Percentiles rank a stretch among this genome's conserved stretches.
phyloP scores from a whole-genome alignment of 164 flowering plant genomes.

The Vitis rupestris region DNA sequence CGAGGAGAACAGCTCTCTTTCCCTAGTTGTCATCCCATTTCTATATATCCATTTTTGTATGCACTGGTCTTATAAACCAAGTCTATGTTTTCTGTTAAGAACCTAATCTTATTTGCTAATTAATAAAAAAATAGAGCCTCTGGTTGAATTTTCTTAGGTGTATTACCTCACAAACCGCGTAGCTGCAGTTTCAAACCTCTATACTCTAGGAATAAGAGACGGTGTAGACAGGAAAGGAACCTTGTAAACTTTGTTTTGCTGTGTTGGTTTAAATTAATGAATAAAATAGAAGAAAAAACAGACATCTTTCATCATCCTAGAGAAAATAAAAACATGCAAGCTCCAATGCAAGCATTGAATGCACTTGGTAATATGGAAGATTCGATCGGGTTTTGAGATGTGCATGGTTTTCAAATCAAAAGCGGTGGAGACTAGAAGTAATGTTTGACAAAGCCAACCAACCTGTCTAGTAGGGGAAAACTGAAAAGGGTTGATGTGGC shows the following conservation, averaged over 20 bases:
- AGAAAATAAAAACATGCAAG: conserved; percentile 39
- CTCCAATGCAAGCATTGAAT: conserved; percentile 50
- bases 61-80: conserved; percentile 19
- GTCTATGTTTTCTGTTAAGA: conserved; percentile 11
- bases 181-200: conserved; percentile 8
- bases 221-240: conserved; percentile 20
- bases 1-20: conserved; percentile 50
- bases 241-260: conserved; percentile 23
- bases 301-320: conserved; percentile 52
- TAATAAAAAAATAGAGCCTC: conserved; percentile 13
- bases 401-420: conserved; percentile 26
- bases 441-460: conserved; percentile 22
- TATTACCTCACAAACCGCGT: conserved; percentile 27
- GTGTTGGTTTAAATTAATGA: conserved; percentile 21
- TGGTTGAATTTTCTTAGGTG: conserved; percentile 12
- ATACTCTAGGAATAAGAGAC: conserved; percentile 3
- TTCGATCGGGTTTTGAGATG: conserved; percentile 41
- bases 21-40: conserved; percentile 32
- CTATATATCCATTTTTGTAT: neutral
- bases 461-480: neutral
- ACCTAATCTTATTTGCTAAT: neutral
- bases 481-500: neutral
- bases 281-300: conserved; percentile 33
- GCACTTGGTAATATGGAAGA: conserved; percentile 52
- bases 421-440: conserved; percentile 22